These are phyloP conservation scores for Eucalyptus erythrocorys DNA, from an alignment of 345 rosid species.

Conservation along the genomic window DNA sequence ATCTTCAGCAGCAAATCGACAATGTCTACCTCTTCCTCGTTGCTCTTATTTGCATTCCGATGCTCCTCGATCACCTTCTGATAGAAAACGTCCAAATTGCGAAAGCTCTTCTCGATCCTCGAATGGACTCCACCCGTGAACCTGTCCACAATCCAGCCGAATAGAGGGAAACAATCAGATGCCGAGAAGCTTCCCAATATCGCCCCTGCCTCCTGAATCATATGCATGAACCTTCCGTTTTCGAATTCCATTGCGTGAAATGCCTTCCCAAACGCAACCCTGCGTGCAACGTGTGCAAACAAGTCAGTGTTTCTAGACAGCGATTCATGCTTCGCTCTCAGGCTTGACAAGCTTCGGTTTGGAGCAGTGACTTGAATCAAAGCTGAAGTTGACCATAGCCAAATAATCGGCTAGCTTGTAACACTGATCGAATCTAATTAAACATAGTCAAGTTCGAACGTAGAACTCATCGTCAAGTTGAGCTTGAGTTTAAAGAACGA, in stretches of 20 bases:
- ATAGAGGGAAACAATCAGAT: background rate
- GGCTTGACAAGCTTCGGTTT: background rate
- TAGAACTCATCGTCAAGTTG: background rate
- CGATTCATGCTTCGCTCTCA: background rate
- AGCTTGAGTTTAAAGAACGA: background rate
- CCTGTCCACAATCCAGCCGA: background rate
- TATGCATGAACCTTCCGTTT: background rate
- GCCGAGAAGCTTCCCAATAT: background rate
- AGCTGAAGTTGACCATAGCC: background rate
- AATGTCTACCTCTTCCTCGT: background rate
- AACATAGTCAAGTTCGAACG: background rate
- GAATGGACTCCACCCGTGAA: background rate
- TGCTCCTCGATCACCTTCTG: background rate
- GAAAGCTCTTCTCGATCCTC: background rate
- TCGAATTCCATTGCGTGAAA: background rate
- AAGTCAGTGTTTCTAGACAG: background rate
- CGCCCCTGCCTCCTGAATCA: background rate
- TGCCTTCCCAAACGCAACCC: background rate
- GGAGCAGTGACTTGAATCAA: background rate
- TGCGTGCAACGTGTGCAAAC: background rate
- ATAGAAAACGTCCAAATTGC: background rate
- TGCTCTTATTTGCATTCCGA: background rate
- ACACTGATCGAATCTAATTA: background rate
- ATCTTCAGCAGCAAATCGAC: background rate
- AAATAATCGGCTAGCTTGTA: background rate